Evolutionary conservation across 2,329 filamentous ascomycete genomes (phyloP).

Genomic region (Lachnellula hyalina): DNA sequence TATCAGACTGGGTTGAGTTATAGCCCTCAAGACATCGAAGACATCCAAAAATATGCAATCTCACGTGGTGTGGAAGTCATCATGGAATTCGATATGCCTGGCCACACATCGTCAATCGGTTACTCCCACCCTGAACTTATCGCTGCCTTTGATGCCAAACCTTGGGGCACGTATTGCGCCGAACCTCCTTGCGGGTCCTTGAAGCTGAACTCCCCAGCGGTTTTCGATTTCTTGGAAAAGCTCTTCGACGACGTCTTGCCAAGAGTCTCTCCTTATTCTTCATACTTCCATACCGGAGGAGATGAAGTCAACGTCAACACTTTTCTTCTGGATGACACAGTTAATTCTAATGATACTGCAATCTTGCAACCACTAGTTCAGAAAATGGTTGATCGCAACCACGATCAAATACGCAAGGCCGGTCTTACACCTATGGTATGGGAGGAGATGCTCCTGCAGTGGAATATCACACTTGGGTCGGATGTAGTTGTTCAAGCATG

Average conservation of each 20-base stretch:
- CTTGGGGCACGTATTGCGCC: constrained; percentile 54
- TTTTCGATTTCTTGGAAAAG: constrained; percentile 65
- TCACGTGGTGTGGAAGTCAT: constrained; percentile 65
- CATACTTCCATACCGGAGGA: constrained; percentile 81
- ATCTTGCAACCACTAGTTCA: constrained; percentile 74
- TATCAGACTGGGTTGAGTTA: constrained; percentile 66
- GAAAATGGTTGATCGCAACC: constrained; percentile 66
- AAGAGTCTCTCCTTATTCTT: constrained; percentile 60
- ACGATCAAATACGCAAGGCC: constrained; percentile 55
- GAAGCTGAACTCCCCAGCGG: constrained; percentile 67
- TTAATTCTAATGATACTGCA: constrained; percentile 57
- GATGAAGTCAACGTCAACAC: constrained; percentile 79
- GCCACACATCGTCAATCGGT: constrained; percentile 66
- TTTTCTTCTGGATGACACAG: constrained; percentile 67
- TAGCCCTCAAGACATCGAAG: constrained; percentile 55
- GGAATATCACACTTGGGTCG: constrained; percentile 67
- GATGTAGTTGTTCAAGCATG: constrained; percentile 77
- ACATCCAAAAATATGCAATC: constrained; percentile 66
- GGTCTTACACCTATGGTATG: constrained; percentile 73
- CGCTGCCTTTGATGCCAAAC: constrained; percentile 53
- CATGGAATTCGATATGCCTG: constrained; percentile 76
- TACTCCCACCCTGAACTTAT: constrained; percentile 67
- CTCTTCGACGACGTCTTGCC: constrained; percentile 75
- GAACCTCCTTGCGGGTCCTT: constrained; percentile 65
- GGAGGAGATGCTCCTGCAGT: constrained; percentile 79